phyloP scores from a whole-genome alignment of 2,329 filamentous ascomycete species.

The Pyrenophora tritici-repentis region DNA sequence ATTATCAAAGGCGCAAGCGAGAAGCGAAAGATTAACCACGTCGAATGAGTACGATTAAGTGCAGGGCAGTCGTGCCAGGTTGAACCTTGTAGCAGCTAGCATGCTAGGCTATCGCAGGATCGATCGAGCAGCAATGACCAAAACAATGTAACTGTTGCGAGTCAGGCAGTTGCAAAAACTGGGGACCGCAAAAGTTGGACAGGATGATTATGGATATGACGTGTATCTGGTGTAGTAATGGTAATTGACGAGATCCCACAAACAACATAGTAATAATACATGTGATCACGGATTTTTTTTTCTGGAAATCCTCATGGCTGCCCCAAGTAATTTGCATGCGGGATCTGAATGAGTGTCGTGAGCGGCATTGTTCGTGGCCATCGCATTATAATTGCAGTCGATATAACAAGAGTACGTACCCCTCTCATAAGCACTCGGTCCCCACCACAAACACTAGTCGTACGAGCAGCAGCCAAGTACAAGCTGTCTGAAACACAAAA shows the following conservation, averaged over 20 bases:
- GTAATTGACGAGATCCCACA: no score
- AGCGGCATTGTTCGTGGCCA: neutral
- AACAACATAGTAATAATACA: no score
- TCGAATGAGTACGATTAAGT: constrained; percentile 15
- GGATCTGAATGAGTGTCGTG: no score
- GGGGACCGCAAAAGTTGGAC: no score
- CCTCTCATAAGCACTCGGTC: neutral
- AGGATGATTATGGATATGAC: no score
- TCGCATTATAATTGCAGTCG: neutral
- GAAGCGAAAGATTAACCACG: constrained; percentile 30
- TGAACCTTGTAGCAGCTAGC: neutral
- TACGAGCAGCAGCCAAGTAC: neutral
- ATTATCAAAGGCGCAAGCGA: constrained; percentile 53
- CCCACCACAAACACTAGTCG: neutral
- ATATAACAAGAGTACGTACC: neutral
- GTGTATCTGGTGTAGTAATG: no score
- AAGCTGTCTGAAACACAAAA: constrained; percentile 1
- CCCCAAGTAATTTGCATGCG: no score
- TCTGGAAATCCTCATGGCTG: no score
- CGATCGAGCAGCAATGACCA: neutral
- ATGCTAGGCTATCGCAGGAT: neutral
- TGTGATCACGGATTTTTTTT: no score
- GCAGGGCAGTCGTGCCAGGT: neutral
- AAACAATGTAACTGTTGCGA: neutral
- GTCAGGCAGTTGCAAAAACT: no score